Evolutionary conservation across 441 rosid genomes (phyloP), one percentile per base, ranked within the genome.

Genomic region (Pelargonium citronellum): DNA sequence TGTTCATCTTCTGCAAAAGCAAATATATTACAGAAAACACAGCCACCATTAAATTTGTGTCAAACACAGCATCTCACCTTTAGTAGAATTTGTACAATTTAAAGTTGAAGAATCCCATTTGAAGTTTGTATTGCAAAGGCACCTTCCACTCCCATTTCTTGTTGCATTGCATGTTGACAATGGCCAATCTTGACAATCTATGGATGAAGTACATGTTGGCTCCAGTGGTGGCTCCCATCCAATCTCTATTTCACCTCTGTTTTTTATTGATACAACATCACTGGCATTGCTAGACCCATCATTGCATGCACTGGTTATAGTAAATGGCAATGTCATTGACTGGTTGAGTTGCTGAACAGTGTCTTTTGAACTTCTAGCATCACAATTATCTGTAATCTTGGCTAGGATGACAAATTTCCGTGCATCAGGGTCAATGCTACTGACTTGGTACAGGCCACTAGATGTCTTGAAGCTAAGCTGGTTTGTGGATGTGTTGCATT

Each of bases 151-250:
- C 53, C 82, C 79, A 12, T 82, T 73, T 44, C 68, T 43, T 41
- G 79, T 73, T 17, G 41, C 73, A 51, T 69, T 75, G 69, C 93
- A 88, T 65, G 80, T 68, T 10, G 94, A 82, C 69, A 77, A 44
- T 0, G 90, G 89, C 89, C 90, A 90, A 70, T 84, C 87, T 44
- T 39, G 82, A 83, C 94, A 90, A 55, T 84, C 91, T 67, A 37
- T 19, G 27, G 81, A 66, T 13, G 82, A 69, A 65, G 67, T 69
- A 73, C 91, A 90, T n/a, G 74, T 77, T 41, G 89, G 91, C 80
- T 83, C 91, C 4, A 20, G 67, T 1, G 92, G 89, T 47, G 79
- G 79, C 16, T 81, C 78, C 90, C 90, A 90, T n/a, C 63, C 70
- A 22, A 88, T 86, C 79, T 86, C 91, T 13, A 81, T 67, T 71